phyloP scores from a whole-genome alignment of 768 basidiomycete genomes.

The Paxillus rubicundulus region DNA sequence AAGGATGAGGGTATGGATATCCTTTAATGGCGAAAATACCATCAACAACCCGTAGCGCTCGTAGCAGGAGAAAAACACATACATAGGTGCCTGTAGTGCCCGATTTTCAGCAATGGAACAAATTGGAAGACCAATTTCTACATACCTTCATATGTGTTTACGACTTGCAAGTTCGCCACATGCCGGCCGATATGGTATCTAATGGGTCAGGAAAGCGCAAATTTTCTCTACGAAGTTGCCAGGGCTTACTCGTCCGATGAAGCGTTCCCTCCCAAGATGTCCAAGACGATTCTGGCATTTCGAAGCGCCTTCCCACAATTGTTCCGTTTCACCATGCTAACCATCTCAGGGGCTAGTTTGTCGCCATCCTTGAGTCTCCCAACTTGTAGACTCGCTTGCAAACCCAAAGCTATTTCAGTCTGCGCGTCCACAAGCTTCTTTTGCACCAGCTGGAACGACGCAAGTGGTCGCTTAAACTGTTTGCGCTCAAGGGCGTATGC shows the following conservation, averaged over 20 bases:
- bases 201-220: neutral
- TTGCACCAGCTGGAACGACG: constrained; percentile 95
- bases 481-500: constrained; percentile 85
- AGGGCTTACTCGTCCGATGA: constrained; percentile 80
- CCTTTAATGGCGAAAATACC: constrained; percentile 41
- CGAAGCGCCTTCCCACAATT: constrained; percentile 92
- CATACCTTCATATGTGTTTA: constrained; percentile 91
- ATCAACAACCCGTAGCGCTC: constrained; percentile 6
- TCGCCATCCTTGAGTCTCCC: constrained; percentile 85
- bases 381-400: constrained; percentile 73
- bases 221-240: neutral
- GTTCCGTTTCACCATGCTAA: constrained; percentile 92
- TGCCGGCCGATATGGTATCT: constrained; percentile 95
- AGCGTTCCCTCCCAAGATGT: constrained; percentile 94
- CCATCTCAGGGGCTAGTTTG: constrained; percentile 81
- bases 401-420: constrained; percentile 77
- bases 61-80: constrained; percentile 20
- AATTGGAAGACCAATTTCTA: neutral
- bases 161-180: constrained; percentile 92
- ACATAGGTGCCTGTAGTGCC: constrained; percentile 54
- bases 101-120: constrained; percentile 1
- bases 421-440: constrained; percentile 96
- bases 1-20: constrained; percentile 88
- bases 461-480: constrained; percentile 87
- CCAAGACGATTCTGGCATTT: constrained; percentile 77